phyloP scores from a whole-genome alignment of 331 rosid species.

The Acacia concinna region DNA sequence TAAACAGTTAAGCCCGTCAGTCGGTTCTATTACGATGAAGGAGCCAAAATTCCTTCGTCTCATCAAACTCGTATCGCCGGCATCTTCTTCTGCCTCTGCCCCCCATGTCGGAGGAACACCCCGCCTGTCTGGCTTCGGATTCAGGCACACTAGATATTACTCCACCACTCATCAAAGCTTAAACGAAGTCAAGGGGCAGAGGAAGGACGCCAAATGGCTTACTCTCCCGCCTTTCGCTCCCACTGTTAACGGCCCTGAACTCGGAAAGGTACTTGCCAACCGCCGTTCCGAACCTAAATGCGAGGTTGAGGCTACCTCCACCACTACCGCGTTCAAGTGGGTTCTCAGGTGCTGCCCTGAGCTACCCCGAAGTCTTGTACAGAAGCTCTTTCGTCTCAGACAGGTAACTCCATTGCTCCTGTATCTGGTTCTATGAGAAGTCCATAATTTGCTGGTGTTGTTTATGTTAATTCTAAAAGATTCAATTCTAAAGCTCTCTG shows the following conservation, averaged over 20 bases:
- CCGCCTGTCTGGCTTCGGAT: slow-evolving; percentile 11
- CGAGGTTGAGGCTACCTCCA: slow-evolving; percentile 2
- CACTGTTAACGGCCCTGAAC: slow-evolving; percentile 26
- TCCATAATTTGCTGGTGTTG: not conserved
- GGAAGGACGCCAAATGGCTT: slow-evolving; percentile 48
- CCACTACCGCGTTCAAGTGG: slow-evolving; percentile 71
- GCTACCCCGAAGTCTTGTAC: slow-evolving; percentile 73
- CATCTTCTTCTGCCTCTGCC: not conserved
- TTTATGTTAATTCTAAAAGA: not conserved
- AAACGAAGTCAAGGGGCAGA: slow-evolving; percentile 8
- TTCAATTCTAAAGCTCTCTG: not conserved
- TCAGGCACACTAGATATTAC: slow-evolving; percentile 23
- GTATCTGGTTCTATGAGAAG: no score
- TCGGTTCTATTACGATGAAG: not conserved
- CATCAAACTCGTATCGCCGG: slow-evolving; percentile 18
- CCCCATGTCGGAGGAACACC: not conserved
- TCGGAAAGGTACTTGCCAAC: slow-evolving; percentile 27
- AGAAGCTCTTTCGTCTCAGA: slow-evolving; percentile 87
- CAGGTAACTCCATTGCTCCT: slow-evolving; percentile 39
- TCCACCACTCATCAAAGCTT: not conserved
- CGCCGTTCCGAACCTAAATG: slow-evolving; percentile 9
- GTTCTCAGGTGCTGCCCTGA: slow-evolving; percentile 78
- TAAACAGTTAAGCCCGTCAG: not conserved
- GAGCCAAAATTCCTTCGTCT: slow-evolving; percentile 33
- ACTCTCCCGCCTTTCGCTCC: slow-evolving; percentile 61